These are phyloP conservation scores for Rhodamnia rubescens DNA, from an alignment of 345 rosid species.

Conservation along the genomic window DNA sequence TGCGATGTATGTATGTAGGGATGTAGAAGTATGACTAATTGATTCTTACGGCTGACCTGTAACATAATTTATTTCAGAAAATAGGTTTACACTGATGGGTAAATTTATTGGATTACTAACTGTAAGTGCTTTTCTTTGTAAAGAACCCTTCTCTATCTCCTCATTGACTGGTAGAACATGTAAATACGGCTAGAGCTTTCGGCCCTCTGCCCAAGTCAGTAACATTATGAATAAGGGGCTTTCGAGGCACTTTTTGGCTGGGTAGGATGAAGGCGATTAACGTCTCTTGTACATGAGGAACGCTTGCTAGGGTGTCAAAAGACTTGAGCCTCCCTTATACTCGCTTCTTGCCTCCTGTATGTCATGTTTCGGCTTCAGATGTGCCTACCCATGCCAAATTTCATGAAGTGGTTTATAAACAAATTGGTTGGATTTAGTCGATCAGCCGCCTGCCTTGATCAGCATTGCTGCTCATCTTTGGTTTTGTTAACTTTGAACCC, in stretches of 20 bases:
- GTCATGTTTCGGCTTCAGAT: not conserved
- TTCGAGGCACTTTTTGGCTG: not conserved
- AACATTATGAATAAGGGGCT: not conserved
- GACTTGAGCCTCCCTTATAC: not conserved
- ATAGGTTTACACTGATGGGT: not conserved
- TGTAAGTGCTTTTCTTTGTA: not conserved
- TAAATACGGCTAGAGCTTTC: not conserved
- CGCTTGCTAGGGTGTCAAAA: not conserved
- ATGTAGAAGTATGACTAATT: not conserved
- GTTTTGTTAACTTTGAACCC: not conserved
- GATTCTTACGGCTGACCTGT: not conserved
- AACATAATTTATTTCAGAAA: not conserved
- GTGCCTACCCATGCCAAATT: not conserved
- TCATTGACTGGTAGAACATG: not conserved
- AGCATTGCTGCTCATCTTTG: not conserved
- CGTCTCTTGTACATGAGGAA: not conserved
- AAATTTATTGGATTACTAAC: not conserved
- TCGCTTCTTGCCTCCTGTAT: not conserved
- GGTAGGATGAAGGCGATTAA: not conserved
- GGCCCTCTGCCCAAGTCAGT: not conserved
- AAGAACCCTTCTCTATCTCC: not conserved
- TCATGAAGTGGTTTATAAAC: not conserved
- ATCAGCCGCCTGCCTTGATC: not conserved
- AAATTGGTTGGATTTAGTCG: not conserved
- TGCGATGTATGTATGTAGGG: not conserved